Conservation (phyloP, 108 stramenopile genomes). For the Phaeodactylum tricornutum region DNA sequence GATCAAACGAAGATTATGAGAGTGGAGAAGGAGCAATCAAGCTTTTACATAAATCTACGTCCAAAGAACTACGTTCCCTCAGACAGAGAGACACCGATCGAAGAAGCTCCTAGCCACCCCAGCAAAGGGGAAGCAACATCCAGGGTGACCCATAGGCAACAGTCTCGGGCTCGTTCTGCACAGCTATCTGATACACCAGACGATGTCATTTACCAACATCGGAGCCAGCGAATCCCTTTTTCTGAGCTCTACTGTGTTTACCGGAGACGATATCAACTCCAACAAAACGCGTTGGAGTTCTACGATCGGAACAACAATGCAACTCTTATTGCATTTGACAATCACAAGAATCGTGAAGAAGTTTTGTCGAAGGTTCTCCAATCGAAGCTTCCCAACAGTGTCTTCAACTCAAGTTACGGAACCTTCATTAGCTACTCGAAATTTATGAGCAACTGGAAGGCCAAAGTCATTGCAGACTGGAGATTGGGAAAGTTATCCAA, state of each 20-base stretch:
- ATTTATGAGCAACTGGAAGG: slow-evolving; percentile 71
- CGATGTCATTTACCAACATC: slow-evolving; percentile 75
- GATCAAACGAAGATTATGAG: slow-evolving; percentile 75
- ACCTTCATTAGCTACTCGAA: slow-evolving; percentile 82
- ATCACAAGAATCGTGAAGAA: slow-evolving; percentile 65
- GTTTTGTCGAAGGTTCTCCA: slow-evolving; percentile 55
- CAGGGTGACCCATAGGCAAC: background rate
- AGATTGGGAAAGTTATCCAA: slow-evolving; percentile 87
- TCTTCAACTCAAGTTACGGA: slow-evolving; percentile 45
- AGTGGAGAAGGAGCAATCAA: slow-evolving; percentile 65
- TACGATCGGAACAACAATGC: slow-evolving; percentile 77
- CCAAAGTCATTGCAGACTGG: slow-evolving; percentile 77
- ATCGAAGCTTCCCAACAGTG: slow-evolving; percentile 75
- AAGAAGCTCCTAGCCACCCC: background rate
- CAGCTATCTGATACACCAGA: slow-evolving; percentile 13
- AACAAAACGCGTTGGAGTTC: slow-evolving; percentile 90
- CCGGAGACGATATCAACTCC: slow-evolving; percentile 85
- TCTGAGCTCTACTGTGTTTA: slow-evolving; percentile 75
- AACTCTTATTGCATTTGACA: slow-evolving; percentile 65
- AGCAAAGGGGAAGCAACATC: background rate
- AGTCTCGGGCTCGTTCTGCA: background rate
- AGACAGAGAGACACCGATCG: background rate
- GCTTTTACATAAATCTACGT: slow-evolving; percentile 66
- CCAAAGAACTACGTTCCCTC: slow-evolving; percentile 34
- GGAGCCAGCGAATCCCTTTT: slow-evolving; percentile 79